Base-by-base conservation (phyloP, 345 rosid genomes). In the Acer negundo region DNA sequence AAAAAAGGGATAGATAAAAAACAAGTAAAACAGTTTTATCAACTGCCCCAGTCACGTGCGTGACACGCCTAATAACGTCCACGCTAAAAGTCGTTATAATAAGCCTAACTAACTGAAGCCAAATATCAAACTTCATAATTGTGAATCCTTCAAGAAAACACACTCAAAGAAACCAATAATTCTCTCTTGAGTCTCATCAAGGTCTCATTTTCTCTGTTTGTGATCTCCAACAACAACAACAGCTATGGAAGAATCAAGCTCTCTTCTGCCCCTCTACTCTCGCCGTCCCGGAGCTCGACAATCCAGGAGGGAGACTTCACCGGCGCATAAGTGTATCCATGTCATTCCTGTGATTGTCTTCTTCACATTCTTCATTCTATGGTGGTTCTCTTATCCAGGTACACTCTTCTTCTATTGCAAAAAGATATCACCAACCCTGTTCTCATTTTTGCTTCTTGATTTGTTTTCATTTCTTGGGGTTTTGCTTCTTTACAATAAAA, bases 351-450 rank as follows among this genome's bases (percentile, higher is more conserved):
- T 82, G 49, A 70, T 86, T 65, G 63, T 86, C 15, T 63, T 86
- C 8, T 78, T 89, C 78, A 83, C 87, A 51, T 75, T 91, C 88
- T 81, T 87, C 86, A 81, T 83, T n/a, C 95, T 89, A 72, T 89
- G 95, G 92, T 82, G 83, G 78, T 81, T 85, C 87, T 89, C 90
- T 71, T 77, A 75, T 72, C 85, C 97, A 69, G 92, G 93, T 90
- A 42, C 46, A 42, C 46, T 42, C 11, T 42, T 42, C 11, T 42
- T 42, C 46, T 42, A 42, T 71, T 51, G 42, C 47, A 56, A 53
- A 64, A 63, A 51, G 35, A 22, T 62, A 46, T 62, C 72, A 58
- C 6, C 11, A 67, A 35, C 31, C 66, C 64, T 77, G n/a, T 65
- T 69, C 40, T 35, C 38, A 35, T 35, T 35, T 35, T 35, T 5